These are phyloP conservation scores for Fennellomyces sp. DNA, from an alignment of 371 early-diverging fungal genomes.

Conservation along the genomic window DNA sequence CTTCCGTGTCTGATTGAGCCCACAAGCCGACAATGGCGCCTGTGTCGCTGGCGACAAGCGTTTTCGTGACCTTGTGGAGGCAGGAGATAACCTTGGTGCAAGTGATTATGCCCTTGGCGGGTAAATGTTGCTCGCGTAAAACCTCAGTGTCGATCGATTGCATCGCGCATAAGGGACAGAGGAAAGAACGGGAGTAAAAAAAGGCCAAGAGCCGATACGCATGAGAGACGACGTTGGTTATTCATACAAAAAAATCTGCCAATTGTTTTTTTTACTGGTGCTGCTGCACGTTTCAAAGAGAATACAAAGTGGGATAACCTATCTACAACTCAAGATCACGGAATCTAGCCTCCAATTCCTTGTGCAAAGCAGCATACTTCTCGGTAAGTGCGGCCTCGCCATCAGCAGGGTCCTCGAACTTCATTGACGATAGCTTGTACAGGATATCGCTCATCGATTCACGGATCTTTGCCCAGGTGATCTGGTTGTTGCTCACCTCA, in stretches of 20 bases:
- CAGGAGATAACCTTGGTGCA: background rate
- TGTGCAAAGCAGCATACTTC: conserved; percentile 83
- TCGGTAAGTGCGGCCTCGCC: conserved; percentile 87
- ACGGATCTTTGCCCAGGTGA: conserved; percentile 96
- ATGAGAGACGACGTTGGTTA: no score
- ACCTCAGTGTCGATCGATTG: background rate
- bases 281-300: conserved; percentile 4
- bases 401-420: conserved; percentile 98
- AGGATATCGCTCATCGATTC: conserved; percentile 93
- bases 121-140: background rate
- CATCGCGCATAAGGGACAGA: background rate
- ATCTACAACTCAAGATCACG: conserved; percentile 52
- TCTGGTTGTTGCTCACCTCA: conserved; percentile 85
- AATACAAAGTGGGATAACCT: background rate
- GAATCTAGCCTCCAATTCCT: conserved; percentile 98
- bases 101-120: background rate
- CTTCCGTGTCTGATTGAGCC: background rate
- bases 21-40: background rate
- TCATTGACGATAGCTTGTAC: conserved; percentile 99
- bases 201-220: background rate
- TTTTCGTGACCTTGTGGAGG: background rate
- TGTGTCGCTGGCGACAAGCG: background rate
- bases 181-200: no score
- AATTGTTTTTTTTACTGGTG: no score
- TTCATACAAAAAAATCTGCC: no score